Conservation (phyloP, 73 alveolate species). For the Paramecium pentaurelia region DNA sequence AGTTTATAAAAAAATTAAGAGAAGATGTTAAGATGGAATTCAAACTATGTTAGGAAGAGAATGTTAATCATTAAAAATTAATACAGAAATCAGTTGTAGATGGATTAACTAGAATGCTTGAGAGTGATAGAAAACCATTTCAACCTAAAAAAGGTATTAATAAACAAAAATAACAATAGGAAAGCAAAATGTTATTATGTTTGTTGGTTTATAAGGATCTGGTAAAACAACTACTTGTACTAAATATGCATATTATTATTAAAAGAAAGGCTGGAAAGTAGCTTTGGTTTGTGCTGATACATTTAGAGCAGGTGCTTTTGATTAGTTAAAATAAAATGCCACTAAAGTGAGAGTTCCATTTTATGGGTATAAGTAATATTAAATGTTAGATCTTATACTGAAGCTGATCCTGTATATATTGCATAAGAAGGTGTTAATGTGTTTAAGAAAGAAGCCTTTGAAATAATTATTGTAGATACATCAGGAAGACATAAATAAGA, state of each 20-base stretch:
- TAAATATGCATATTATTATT: constrained; percentile 97
- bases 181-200: constrained; percentile 95
- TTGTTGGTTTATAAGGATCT: constrained; percentile 99
- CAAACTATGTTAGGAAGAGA: constrained; percentile 73
- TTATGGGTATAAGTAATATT: constrained; percentile 75
- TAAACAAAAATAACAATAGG: constrained; percentile 50
- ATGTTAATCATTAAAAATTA: constrained; percentile 82
- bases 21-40: constrained; percentile 81
- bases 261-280: constrained; percentile 96
- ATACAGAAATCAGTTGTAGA: constrained; percentile 89
- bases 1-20: constrained; percentile 81
- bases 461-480: constrained; percentile 97
- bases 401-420: constrained; percentile 97
- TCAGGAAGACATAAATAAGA: constrained; percentile 99
- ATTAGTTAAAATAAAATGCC: constrained; percentile 98
- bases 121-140: constrained; percentile 73
- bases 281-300: constrained; percentile 99
- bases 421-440: constrained; percentile 96
- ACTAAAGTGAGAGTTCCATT: constrained; percentile 88
- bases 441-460: constrained; percentile 89
- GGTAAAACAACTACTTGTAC: constrained; percentile 99
- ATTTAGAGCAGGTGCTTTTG: constrained; percentile 99
- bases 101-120: constrained; percentile 87
- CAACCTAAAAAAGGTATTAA: constrained; percentile 66
- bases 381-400: constrained; percentile 86